Evolutionary conservation across 768 basidiomycete genomes (phyloP).

Genomic region (Termitomyces bulborhizus): DNA sequence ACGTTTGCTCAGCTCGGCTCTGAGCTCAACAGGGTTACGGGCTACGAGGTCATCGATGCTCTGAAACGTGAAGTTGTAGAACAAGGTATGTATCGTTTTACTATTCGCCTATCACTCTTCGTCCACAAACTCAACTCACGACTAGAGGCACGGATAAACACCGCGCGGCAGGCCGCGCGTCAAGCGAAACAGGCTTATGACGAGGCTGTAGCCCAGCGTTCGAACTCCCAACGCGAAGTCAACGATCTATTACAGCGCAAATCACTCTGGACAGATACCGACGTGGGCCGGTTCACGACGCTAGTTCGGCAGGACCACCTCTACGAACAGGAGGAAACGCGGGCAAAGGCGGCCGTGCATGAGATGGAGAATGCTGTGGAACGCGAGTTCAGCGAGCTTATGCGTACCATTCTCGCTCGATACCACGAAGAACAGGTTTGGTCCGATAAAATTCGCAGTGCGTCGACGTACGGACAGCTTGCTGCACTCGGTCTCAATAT

Average conservation of each 20-base stretch:
- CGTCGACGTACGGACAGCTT: slow-evolving; percentile 89
- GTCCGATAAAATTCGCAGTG: slow-evolving; percentile 97
- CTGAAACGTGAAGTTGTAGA: slow-evolving; percentile 72
- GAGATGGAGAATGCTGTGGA: slow-evolving; percentile 79
- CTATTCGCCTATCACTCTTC: background rate
- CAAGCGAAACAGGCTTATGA: slow-evolving; percentile 74
- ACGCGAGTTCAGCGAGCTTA: slow-evolving; percentile 78
- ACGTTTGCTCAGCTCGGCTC: slow-evolving; percentile 71
- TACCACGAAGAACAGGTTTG: slow-evolving; percentile 99
- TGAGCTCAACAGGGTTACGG: slow-evolving; percentile 82
- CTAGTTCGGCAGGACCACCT: slow-evolving; percentile 89
- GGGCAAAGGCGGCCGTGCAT: slow-evolving; percentile 60
- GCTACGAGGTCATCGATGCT: slow-evolving; percentile 85
- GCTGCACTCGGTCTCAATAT: slow-evolving; percentile 85
- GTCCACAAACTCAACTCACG: background rate
- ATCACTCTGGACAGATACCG: slow-evolving; percentile 84
- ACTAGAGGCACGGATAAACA: slow-evolving; percentile 68
- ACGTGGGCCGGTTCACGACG: slow-evolving; percentile 82
- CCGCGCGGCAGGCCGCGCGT: slow-evolving; percentile 59
- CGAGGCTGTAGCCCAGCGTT: slow-evolving; percentile 70
- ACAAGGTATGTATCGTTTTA: slow-evolving; percentile 55
- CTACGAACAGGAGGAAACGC: slow-evolving; percentile 72
- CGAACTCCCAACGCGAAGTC: slow-evolving; percentile 88
- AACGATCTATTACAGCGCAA: slow-evolving; percentile 95
- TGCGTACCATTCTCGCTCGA: slow-evolving; percentile 81